Percentiles rank a stretch among this genome's conserved stretches.
These are phyloP conservation scores for Venturia asperata DNA, from an alignment of 2,329 filamentous ascomycete genomes.

Conservation along the genomic window DNA sequence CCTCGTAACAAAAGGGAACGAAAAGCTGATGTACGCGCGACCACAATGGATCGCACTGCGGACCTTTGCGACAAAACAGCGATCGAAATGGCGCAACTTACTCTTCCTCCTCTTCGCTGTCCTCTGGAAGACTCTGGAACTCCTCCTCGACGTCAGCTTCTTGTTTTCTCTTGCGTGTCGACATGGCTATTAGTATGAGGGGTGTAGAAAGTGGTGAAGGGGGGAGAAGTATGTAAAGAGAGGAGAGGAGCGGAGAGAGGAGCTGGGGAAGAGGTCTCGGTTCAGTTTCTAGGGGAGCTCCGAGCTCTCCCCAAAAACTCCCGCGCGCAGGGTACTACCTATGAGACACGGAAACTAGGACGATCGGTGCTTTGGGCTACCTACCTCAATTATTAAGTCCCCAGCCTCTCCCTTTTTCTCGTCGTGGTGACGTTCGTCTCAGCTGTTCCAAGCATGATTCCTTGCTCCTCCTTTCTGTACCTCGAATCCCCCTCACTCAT, in stretches of 20 bases:
- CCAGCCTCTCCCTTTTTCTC: neutral
- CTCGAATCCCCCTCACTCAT: neutral
- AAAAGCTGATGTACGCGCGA: neutral
- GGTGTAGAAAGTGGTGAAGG: neutral
- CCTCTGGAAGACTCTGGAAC: conserved; percentile 39
- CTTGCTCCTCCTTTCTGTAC: neutral
- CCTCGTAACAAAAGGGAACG: neutral
- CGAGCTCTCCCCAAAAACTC: neutral
- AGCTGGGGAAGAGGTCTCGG: neutral
- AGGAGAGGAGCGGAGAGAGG: neutral
- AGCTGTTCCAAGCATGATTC: neutral
- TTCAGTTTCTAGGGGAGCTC: neutral
- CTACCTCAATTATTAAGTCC: neutral
- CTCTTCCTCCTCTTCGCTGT: conserved; percentile 39
- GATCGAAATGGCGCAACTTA: conserved; percentile 35
- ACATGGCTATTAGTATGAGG: conserved; percentile 26
- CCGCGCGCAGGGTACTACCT: neutral
- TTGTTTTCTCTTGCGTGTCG: conserved; percentile 40
- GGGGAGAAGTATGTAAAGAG: neutral
- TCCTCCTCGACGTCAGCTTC: conserved; percentile 38
- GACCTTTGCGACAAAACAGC: neutral
- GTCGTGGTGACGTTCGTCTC: neutral
- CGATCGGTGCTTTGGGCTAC: neutral
- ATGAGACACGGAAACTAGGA: neutral
- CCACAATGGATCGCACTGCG: conserved; percentile 15